Percentiles rank a stretch among this genome's conserved stretches.
These are phyloP conservation scores for Claviceps pazoutovae DNA, from an alignment of 2,329 filamentous ascomycete genomes.

Conservation along the genomic window DNA sequence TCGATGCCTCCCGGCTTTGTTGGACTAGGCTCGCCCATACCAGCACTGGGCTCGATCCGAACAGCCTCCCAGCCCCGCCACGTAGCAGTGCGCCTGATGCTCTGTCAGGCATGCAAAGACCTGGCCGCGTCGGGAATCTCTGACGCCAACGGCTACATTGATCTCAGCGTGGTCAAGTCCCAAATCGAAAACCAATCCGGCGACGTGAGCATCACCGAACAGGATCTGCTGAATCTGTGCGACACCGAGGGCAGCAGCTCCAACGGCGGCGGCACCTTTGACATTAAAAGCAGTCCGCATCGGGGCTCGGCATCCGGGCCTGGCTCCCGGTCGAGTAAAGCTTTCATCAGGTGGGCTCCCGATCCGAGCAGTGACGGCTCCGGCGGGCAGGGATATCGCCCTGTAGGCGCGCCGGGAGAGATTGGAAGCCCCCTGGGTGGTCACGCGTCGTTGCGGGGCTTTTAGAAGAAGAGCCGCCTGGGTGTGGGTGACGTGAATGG, in stretches of 20 bases:
- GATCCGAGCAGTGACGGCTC: slow-evolving; percentile 21
- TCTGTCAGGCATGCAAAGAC: slow-evolving; percentile 66
- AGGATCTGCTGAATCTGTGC: slow-evolving; percentile 69
- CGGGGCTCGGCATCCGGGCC: slow-evolving; percentile 33
- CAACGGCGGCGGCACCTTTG: slow-evolving; percentile 86
- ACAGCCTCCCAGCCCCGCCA: slow-evolving; percentile 43
- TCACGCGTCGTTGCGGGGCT: slow-evolving; percentile 22
- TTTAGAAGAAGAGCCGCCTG: slow-evolving; percentile 15
- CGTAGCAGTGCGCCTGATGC: slow-evolving; percentile 55
- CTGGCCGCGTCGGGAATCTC: slow-evolving; percentile 25
- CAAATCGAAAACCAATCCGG: slow-evolving; percentile 43
- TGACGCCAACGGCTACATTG: slow-evolving; percentile 51
- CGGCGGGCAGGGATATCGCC: slow-evolving; percentile 26
- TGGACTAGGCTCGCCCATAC: slow-evolving; percentile 18
- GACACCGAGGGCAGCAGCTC: slow-evolving; percentile 77
- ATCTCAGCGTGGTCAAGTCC: slow-evolving; percentile 53
- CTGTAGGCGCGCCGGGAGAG: slow-evolving; percentile 47
- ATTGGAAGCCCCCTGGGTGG: slow-evolving; percentile 53
- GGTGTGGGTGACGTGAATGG: slow-evolving; percentile 1
- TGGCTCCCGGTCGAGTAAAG: slow-evolving; percentile 22
- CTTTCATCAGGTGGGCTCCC: background rate
- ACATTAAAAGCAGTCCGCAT: slow-evolving; percentile 41
- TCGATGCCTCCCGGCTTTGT: slow-evolving; percentile 21
- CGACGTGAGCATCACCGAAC: slow-evolving; percentile 26
- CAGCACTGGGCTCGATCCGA: slow-evolving; percentile 17